Conservation (phyloP, 2,329 filamentous ascomycete species). For the Verticillium zaregamsianum region DNA sequence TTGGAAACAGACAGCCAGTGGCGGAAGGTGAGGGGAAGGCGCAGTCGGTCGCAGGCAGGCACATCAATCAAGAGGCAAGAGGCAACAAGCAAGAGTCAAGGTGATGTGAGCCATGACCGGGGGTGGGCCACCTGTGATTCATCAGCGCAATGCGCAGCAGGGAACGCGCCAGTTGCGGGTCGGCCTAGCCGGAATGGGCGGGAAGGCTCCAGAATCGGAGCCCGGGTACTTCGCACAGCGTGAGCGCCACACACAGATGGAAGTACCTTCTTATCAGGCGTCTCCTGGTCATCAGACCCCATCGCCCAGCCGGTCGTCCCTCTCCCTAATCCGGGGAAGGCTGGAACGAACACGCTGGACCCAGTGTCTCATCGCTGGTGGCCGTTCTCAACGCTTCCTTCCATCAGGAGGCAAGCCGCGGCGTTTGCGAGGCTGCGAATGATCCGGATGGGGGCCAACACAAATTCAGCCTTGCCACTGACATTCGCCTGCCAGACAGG, state of each 20-base stretch:
- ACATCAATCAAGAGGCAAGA: not conserved
- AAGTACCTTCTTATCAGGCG: conserved; percentile 13
- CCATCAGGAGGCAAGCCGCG: not conserved
- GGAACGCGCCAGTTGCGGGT: not conserved
- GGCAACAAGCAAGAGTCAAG: not conserved
- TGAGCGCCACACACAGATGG: conserved; percentile 12
- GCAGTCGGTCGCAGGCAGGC: not conserved
- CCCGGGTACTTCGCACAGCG: not conserved
- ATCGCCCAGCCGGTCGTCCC: not conserved
- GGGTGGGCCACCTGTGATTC: conserved; percentile 5
- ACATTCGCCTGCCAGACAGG: not conserved
- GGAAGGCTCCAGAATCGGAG: conserved; percentile 14
- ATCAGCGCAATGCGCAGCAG: conserved; percentile 6
- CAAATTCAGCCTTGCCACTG: not conserved
- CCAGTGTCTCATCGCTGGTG: not conserved
- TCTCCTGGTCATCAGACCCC: not conserved
- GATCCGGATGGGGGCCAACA: not conserved
- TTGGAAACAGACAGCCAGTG: not conserved
- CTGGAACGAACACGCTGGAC: not conserved
- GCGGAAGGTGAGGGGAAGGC: conserved; percentile 1
- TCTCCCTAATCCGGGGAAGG: not conserved
- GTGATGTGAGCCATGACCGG: not conserved
- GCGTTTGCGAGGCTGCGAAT: not conserved
- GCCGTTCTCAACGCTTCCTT: not conserved
- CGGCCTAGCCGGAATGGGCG: conserved; percentile 1